Evolutionary conservation across 805 yeast genomes (phyloP).

Genomic region (Yarrowia phangngaensis): DNA sequence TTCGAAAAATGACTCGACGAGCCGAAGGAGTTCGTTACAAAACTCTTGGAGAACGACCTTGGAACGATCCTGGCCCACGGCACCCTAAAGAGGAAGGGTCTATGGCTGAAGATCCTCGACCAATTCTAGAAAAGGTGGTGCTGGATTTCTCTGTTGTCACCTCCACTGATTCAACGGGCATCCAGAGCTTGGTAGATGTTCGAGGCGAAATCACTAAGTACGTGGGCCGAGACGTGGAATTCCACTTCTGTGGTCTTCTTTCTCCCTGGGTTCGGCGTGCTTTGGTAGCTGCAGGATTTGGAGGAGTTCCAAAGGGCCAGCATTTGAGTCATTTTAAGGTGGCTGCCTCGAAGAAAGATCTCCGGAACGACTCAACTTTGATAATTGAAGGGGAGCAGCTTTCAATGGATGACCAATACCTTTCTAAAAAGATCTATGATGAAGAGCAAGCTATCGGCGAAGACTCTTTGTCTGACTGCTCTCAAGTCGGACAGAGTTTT

Average conservation of each 20-base stretch:
- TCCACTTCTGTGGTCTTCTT: slow-evolving; percentile 80
- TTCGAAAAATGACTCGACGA: slow-evolving; percentile 56
- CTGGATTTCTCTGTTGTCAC: slow-evolving; percentile 78
- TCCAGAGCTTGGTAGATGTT: slow-evolving; percentile 73
- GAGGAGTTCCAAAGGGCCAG: slow-evolving; percentile 41
- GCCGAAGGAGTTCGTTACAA: slow-evolving; percentile 46
- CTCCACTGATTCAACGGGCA: slow-evolving; percentile 71
- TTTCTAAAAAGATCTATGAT: slow-evolving; percentile 27
- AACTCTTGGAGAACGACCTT: slow-evolving; percentile 63
- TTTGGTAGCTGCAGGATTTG: slow-evolving; percentile 72
- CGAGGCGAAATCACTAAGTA: slow-evolving; percentile 66
- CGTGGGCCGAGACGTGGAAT: slow-evolving; percentile 79
- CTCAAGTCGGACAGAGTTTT: slow-evolving; percentile 34
- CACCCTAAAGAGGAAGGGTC: slow-evolving; percentile 34
- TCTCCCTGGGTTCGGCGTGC: slow-evolving; percentile 85
- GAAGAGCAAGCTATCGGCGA: slow-evolving; percentile 29
- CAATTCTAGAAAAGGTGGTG: slow-evolving; percentile 65
- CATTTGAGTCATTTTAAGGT: slow-evolving; percentile 14
- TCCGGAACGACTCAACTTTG: slow-evolving; percentile 11
- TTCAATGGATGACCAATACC: slow-evolving; percentile 16
- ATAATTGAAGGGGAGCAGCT: slow-evolving; percentile 19
- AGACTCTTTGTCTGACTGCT: slow-evolving; percentile 16
- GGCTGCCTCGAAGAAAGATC: slow-evolving; percentile 4
- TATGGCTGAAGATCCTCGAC: slow-evolving; percentile 56
- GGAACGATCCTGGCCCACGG: slow-evolving; percentile 83